Evolutionary conservation across 2,329 filamentous ascomycete species (phyloP), one percentile per base, ranked within the genome.

Genomic region (Monilinia laxa): DNA sequence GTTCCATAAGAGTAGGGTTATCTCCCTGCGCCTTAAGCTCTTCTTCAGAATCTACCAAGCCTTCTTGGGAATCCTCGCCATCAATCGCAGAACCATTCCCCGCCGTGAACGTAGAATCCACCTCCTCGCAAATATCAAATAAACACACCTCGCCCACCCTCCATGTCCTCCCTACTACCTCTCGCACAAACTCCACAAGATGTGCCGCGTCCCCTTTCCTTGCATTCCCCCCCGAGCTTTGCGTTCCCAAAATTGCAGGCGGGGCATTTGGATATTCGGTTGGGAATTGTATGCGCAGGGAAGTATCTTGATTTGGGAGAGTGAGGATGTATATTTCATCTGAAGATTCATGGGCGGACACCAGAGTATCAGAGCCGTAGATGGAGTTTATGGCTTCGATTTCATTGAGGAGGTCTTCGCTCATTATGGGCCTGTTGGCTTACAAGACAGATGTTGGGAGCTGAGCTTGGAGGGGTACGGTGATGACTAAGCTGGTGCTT

Each of bases 81-180:
- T 40, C 45, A 35, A 12, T 23, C n/a, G 16, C n/a, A n/a, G 7
- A 12, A 7, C n/a, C 58, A 25, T 14, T 35, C 28, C n/a, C 45
- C n/a, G 2, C 47, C 3, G 20, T 12, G 23, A 51, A 51, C 11
- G 20, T 51, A 51, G n/a, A 23, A 23, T 23, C 47, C 9, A 90
- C 80, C 74, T 91, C 89, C 74, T 97, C 93, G 49, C 97, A 84
- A n/a, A 96, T 84, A 76, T 97, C 94, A 74, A 93, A 99, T 3
- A 99, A 80, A 74, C 93, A 97, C 28, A 96, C 92, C 63, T 87
- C 84, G 0, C 92, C 93, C 0, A 87, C 84, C 63, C 84, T 82
- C 77, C 89, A 97, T 5, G 91, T 84, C n/a, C 82, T 80, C 0
- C 81, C 82, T 42, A 97, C 79, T 0, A 89, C 87, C 47, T 87